Conservation (phyloP, 192 early-diverging fungal genomes). For the Umbelopsis sp. region DNA sequence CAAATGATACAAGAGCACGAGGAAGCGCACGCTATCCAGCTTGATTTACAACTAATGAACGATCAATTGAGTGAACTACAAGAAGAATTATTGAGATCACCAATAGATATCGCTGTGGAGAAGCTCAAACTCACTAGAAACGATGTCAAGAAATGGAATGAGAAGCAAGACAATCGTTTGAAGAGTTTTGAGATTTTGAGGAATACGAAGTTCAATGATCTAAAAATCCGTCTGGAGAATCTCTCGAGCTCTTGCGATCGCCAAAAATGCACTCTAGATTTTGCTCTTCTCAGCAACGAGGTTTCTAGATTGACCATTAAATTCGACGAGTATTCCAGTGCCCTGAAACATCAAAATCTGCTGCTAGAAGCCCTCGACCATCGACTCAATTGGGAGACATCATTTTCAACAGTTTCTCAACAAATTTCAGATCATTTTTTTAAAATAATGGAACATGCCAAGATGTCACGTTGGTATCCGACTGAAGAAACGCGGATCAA, state of each 20-base stretch:
- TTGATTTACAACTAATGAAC: slow-evolving; percentile 15
- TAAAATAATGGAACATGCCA: not conserved
- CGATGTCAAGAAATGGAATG: slow-evolving; percentile 24
- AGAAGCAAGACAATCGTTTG: not conserved
- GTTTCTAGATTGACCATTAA: not conserved
- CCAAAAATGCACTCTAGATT: not conserved
- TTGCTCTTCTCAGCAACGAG: not conserved
- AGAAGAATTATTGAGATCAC: not conserved
- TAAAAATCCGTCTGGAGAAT: slow-evolving; percentile 6
- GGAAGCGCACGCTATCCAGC: slow-evolving; percentile 19
- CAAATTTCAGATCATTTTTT: not conserved
- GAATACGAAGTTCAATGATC: slow-evolving; percentile 21
- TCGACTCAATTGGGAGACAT: not conserved
- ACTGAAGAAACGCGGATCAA: not conserved
- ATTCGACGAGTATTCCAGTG: not conserved
- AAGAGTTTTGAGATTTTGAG: slow-evolving; percentile 6
- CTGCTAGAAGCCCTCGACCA: not conserved
- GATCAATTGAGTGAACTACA: not conserved
- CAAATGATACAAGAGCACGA: slow-evolving; percentile 24
- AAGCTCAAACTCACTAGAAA: not conserved
- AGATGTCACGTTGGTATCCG: not conserved
- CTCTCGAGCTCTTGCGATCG: not conserved
- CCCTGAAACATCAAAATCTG: not conserved
- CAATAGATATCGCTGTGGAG: slow-evolving; percentile 6
- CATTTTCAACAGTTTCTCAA: not conserved